Conservation (phyloP, 73 alveolate species). For the Effrenium voratum region DNA sequence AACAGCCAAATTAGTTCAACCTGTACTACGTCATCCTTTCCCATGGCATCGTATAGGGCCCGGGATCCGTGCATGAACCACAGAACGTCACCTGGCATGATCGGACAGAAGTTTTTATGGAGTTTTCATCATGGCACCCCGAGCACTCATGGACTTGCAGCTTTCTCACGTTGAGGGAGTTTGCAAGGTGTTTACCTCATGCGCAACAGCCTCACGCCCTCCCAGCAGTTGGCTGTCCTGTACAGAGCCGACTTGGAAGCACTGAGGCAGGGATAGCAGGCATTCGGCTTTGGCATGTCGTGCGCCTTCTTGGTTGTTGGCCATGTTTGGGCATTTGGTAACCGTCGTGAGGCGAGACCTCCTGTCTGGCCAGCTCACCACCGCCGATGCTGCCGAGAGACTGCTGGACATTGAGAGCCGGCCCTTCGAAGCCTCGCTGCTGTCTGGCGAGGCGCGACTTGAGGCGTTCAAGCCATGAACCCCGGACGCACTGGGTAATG, state of each 20-base stretch:
- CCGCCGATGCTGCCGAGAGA: constrained; percentile 8
- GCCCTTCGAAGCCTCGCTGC: not conserved
- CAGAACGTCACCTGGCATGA: not conserved
- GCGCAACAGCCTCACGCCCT: not conserved
- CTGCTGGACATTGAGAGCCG: not conserved
- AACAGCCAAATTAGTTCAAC: too few relatives aligned
- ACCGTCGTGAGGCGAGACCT: not conserved
- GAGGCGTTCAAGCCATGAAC: too few relatives aligned
- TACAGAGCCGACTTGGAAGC: not conserved
- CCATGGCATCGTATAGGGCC: too few relatives aligned
- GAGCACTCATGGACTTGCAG: not conserved
- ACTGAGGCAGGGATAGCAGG: not conserved
- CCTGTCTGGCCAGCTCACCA: not conserved
- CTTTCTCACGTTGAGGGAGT: not conserved
- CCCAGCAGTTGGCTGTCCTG: not conserved
- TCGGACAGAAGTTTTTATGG: not conserved
- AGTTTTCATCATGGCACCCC: not conserved
- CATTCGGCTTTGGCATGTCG: not conserved
- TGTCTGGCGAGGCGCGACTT: not conserved
- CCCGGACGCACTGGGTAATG: too few relatives aligned
- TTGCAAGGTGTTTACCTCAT: not conserved
- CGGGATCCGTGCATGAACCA: too few relatives aligned
- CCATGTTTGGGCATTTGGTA: not conserved
- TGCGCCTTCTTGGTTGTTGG: not conserved
- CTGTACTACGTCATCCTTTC: too few relatives aligned